Evolutionary conservation across 345 rosid species (phyloP).

Genomic region (Barbarea vulgaris): DNA sequence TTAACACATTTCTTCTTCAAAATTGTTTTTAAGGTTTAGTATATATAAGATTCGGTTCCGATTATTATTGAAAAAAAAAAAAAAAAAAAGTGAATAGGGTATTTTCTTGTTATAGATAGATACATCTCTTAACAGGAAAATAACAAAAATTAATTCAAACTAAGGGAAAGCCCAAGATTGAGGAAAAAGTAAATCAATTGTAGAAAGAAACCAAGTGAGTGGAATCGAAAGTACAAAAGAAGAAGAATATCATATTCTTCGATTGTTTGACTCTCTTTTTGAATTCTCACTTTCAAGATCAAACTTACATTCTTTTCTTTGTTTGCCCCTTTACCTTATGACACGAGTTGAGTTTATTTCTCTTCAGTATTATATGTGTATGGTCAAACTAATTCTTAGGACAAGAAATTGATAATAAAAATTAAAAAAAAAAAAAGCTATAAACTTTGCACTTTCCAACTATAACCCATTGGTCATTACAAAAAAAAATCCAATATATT

Average conservation of each 20-base stretch:
- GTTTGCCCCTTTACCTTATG: not conserved
- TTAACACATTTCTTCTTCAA: not conserved
- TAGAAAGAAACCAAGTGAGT: constrained; percentile 11
- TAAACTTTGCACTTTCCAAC: not conserved
- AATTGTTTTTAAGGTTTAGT: not conserved
- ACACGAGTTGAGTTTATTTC: not conserved
- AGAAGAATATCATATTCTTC: not conserved
- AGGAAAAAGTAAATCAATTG: not conserved
- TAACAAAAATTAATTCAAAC: not conserved
- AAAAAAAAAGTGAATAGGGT: not conserved
- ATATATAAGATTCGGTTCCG: not conserved
- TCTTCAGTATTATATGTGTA: not conserved
- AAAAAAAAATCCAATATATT: constrained; percentile 34
- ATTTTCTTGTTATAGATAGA: not conserved
- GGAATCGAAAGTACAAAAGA: constrained; percentile 17
- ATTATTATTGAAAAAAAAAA: no score
- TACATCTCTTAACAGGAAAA: not conserved
- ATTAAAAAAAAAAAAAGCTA: not conserved
- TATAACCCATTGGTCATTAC: constrained; percentile 26
- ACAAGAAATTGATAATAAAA: not conserved
- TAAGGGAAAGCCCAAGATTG: constrained; percentile 5
- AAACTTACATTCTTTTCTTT: not conserved
- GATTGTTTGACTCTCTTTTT: constrained; percentile 27
- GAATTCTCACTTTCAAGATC: not conserved
- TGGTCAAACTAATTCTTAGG: not conserved